phyloP scores from a whole-genome alignment of 768 basidiomycete species.

The Cyclocybe cylindracea region DNA sequence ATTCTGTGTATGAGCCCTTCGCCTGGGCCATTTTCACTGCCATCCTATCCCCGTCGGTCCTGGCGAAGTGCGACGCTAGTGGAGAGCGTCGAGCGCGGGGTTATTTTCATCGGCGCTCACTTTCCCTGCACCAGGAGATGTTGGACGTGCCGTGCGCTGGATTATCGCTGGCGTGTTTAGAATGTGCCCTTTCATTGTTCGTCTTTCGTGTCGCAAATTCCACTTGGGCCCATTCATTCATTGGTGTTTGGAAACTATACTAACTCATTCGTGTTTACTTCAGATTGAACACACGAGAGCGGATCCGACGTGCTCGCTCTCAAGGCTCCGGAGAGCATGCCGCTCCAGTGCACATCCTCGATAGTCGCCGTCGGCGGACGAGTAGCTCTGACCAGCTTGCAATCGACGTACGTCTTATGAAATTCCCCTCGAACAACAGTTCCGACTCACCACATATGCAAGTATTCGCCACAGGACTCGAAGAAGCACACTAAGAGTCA shows the following conservation, averaged over 20 bases:
- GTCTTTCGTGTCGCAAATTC: neutral
- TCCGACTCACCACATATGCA: neutral
- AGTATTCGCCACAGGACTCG: neutral
- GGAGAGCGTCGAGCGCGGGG: too few relatives aligned
- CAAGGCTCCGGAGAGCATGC: slow-evolving; percentile 9
- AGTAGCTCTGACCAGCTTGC: slow-evolving; percentile 8
- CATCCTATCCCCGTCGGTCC: too few relatives aligned
- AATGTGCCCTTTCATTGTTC: too few relatives aligned
- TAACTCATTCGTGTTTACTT: too few relatives aligned
- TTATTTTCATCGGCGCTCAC: too few relatives aligned
- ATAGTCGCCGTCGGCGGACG: slow-evolving; percentile 11
- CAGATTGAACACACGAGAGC: slow-evolving; percentile 19
- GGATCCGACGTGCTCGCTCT: slow-evolving; percentile 14
- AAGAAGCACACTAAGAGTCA: slow-evolving; percentile 3
- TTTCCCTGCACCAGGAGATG: too few relatives aligned
- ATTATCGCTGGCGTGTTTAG: too few relatives aligned
- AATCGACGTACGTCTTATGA: neutral
- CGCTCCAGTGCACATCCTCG: slow-evolving; percentile 12
- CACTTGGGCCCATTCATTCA: too few relatives aligned
- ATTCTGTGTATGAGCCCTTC: neutral
- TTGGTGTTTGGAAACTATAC: too few relatives aligned
- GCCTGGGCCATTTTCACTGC: neutral
- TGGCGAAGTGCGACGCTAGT: too few relatives aligned
- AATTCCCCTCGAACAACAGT: neutral
- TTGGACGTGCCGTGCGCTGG: neutral